Base-by-base conservation (phyloP, 768 basidiomycete genomes). In the Termitomyces sp. region DNA sequence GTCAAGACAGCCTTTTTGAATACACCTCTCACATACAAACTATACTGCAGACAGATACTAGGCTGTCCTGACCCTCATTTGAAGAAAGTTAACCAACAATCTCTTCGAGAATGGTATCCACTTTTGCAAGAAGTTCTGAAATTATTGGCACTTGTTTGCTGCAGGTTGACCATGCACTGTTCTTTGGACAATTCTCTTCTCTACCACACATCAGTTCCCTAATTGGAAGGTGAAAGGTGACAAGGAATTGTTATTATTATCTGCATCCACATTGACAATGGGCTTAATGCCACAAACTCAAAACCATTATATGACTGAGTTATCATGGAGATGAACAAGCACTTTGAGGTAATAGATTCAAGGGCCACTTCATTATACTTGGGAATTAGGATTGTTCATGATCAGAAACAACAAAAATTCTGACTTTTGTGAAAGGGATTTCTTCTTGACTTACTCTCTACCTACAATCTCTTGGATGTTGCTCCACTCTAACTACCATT, bases 91-190 rank as follows among this genome's bases (percentile, higher is more conserved):
- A 37, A 11, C 14, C 8, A 54, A 12, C 43, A 54, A 12, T 14
- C 52, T 30, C 47, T 44, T 17, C 32, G 39, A n/a, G 21, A 54
- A 28, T 54, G 53, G 53, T 54, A 47, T 16, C n/a, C n/a, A n/a
- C n/a, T n/a, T n/a, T n/a, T n/a, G n/a, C n/a, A n/a, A n/a, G n/a
- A n/a, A n/a, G n/a, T n/a, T n/a, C n/a, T n/a, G n/a, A n/a, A n/a
- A n/a, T n/a, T n/a, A n/a, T n/a, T n/a, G n/a, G n/a, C n/a, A n/a
- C n/a, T n/a, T n/a, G n/a, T n/a, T n/a, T n/a, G n/a, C n/a, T n/a
- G n/a, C n/a, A 67, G 0, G 59, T 67, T 0, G 70, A 73, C 52
- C 64, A 67, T 28, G 59, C 59, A 3, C 63, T 70, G 12, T 50
- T 37, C 5, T 37, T 37, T 37, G 14, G 12, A 3, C 16, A 14